Percentiles rank a stretch among this genome's conserved stretches.
phyloP scores from a whole-genome alignment of 2,329 filamentous ascomycete species.

The Alternaria sp. region DNA sequence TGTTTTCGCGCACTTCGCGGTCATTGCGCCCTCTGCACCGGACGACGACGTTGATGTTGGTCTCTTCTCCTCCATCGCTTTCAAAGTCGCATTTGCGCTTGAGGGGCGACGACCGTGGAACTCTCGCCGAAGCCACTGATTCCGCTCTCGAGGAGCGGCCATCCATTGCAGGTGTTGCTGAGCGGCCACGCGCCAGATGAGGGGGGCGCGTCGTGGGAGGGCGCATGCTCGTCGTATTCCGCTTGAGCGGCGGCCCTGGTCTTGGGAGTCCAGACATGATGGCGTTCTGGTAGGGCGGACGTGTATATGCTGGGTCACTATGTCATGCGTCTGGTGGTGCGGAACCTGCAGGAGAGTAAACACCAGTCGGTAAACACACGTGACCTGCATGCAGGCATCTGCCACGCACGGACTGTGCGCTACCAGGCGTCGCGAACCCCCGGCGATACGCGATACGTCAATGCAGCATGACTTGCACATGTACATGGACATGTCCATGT shows the following conservation, averaged over 20 bases:
- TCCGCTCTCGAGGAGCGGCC: conserved; percentile 74
- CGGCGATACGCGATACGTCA: conserved; percentile 23
- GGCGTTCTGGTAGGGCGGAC: conserved; percentile 25
- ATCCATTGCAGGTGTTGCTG: conserved; percentile 56
- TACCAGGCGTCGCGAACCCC: conserved; percentile 9
- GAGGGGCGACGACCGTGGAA: conserved; percentile 57
- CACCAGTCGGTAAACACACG: conserved; percentile 36
- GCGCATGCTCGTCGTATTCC: conserved; percentile 60
- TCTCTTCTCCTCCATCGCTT: conserved; percentile 74
- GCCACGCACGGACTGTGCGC: conserved; percentile 10
- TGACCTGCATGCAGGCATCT: conserved; percentile 16
- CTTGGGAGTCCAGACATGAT: conserved; percentile 65
- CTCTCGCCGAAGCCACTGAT: conserved; percentile 63
- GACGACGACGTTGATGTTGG: conserved; percentile 97
- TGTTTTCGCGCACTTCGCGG: conserved; percentile 92
- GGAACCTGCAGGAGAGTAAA: conserved; percentile 29
- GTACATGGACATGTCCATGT: neutral
- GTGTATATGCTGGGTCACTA: conserved; percentile 30
- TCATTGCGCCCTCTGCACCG: conserved; percentile 92
- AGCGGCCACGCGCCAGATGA: conserved; percentile 61
- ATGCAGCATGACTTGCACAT: conserved; percentile 14
- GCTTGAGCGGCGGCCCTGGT: conserved; percentile 61
- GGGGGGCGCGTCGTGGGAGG: conserved; percentile 63
- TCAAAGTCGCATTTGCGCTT: conserved; percentile 92
- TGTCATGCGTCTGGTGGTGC: conserved; percentile 19